phyloP scores from a whole-genome alignment of 1,284 basidiomycete species.

The Tylopilus orsonianus region DNA sequence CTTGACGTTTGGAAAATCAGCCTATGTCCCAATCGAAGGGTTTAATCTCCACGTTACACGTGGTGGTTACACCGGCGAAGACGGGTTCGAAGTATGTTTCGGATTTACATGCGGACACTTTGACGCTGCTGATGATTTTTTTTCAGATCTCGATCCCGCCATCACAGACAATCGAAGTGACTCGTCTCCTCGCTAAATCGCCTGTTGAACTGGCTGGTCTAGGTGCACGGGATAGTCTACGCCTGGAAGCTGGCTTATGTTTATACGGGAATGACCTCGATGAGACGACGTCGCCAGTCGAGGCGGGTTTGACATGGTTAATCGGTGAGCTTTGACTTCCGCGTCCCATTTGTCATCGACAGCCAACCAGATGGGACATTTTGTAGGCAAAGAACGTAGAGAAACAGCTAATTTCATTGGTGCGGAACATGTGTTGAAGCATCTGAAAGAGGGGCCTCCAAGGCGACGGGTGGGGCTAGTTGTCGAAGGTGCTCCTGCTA shows the following conservation, averaged over 20 bases:
- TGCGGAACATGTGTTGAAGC: slow-evolving; percentile 72
- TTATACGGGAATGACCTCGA: slow-evolving; percentile 94
- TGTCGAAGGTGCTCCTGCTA: slow-evolving; percentile 83
- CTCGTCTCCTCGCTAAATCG: slow-evolving; percentile 66
- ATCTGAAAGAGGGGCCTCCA: slow-evolving; percentile 80
- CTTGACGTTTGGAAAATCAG: slow-evolving; percentile 80
- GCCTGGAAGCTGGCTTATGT: slow-evolving; percentile 98
- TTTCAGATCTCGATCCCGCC: slow-evolving; percentile 87
- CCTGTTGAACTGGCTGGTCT: slow-evolving; percentile 89
- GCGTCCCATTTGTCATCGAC: too few species aligned
- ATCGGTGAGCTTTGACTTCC: slow-evolving; percentile 59
- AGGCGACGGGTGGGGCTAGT: slow-evolving; percentile 83
- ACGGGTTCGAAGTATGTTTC: slow-evolving; percentile 85
- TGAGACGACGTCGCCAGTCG: slow-evolving; percentile 84
- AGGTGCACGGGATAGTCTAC: slow-evolving; percentile 89
- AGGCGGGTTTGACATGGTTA: slow-evolving; percentile 91
- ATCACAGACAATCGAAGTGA: slow-evolving; percentile 68
- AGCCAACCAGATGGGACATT: too few species aligned
- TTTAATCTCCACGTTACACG: slow-evolving; percentile 89
- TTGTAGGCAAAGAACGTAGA: slow-evolving; percentile 75
- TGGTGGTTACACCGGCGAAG: slow-evolving; percentile 99
- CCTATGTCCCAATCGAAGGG: slow-evolving; percentile 73
- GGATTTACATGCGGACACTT: neutral
- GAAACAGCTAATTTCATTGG: slow-evolving; percentile 81
- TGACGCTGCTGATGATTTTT: neutral